Conservation (phyloP, 2,329 filamentous ascomycete species). For the Talaromyces atroroseus region DNA sequence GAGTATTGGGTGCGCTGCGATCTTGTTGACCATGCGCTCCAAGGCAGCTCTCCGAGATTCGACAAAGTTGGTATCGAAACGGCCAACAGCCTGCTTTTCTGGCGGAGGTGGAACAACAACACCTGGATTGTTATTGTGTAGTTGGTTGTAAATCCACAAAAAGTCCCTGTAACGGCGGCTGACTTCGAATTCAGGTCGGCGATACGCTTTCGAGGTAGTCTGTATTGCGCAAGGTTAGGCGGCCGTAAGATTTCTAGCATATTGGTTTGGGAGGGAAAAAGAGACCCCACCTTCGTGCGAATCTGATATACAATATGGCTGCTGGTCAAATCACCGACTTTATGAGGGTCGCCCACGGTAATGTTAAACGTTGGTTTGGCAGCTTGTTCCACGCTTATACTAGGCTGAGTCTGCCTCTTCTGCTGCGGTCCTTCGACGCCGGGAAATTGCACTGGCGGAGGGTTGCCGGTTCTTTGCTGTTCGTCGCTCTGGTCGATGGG, state of each 20-base stretch:
- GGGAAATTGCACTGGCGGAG: slow-evolving; percentile 55
- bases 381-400: slow-evolving; percentile 86
- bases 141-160: slow-evolving; percentile 90
- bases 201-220: slow-evolving; percentile 95
- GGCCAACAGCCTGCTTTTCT: slow-evolving; percentile 94
- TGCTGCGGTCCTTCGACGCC: slow-evolving; percentile 35
- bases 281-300: slow-evolving; percentile 67
- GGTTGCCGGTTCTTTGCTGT: slow-evolving; percentile 57
- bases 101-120: slow-evolving; percentile 92
- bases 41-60: slow-evolving; percentile 85
- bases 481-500: slow-evolving; percentile 68
- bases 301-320: slow-evolving; percentile 98
- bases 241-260: not conserved
- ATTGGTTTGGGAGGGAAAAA: not conserved
- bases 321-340: slow-evolving; percentile 92
- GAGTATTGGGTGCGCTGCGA: slow-evolving; percentile 76
- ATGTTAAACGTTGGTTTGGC: slow-evolving; percentile 89
- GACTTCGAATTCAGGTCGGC: slow-evolving; percentile 85
- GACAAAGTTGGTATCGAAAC: slow-evolving; percentile 95
- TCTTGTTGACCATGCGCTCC: slow-evolving; percentile 98
- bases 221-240: slow-evolving; percentile 31
- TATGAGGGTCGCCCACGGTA: slow-evolving; percentile 90
- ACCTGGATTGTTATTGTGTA: slow-evolving; percentile 91
- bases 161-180: slow-evolving; percentile 94
- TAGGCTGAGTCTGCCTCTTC: slow-evolving; percentile 60